Evolutionary conservation across 805 yeast genomes (phyloP).

Genomic region (Teunomyces gatunensis): DNA sequence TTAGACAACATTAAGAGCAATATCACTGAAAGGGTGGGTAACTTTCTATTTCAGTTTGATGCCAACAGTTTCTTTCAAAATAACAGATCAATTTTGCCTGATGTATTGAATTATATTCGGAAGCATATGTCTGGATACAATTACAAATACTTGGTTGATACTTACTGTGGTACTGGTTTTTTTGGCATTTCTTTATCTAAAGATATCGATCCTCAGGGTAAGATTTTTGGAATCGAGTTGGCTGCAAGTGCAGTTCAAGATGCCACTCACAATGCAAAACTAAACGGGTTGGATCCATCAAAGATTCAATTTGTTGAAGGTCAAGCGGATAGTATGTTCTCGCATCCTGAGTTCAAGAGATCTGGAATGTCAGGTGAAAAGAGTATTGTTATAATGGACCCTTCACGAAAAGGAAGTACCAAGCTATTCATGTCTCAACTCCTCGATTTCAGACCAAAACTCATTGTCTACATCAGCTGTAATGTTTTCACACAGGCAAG

Average conservation of each 20-base stretch:
- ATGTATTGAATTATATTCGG: slow-evolving; percentile 30
- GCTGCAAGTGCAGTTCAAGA: slow-evolving; percentile 29
- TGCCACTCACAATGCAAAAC: slow-evolving; percentile 38
- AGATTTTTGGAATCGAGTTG: slow-evolving; percentile 43
- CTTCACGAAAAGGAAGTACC: slow-evolving; percentile 44
- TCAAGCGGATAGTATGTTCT: slow-evolving; percentile 35
- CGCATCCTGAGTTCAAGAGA: slow-evolving; percentile 19
- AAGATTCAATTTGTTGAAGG: slow-evolving; percentile 36
- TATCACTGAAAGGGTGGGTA: slow-evolving; percentile 36
- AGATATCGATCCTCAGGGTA: slow-evolving; percentile 25
- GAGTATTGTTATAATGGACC: slow-evolving; percentile 42
- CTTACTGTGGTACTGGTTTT: slow-evolving; percentile 48
- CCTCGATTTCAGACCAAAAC: slow-evolving; percentile 32
- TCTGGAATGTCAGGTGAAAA: slow-evolving; percentile 29
- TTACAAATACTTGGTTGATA: slow-evolving; percentile 34
- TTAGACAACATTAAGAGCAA: slow-evolving; percentile 24
- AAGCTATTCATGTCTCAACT: slow-evolving; percentile 34
- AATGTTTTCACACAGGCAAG: slow-evolving; percentile 47
- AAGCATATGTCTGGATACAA: slow-evolving; percentile 14
- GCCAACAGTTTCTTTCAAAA: slow-evolving; percentile 42
- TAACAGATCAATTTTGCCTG: slow-evolving; percentile 36
- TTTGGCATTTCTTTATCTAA: slow-evolving; percentile 38
- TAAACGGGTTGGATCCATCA: slow-evolving; percentile 31
- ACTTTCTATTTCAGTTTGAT: slow-evolving; percentile 36
- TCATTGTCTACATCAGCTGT: slow-evolving; percentile 43